Evolutionary conservation across 306 rosid species (phyloP).

Genomic region (Lathyrus aphaca): DNA sequence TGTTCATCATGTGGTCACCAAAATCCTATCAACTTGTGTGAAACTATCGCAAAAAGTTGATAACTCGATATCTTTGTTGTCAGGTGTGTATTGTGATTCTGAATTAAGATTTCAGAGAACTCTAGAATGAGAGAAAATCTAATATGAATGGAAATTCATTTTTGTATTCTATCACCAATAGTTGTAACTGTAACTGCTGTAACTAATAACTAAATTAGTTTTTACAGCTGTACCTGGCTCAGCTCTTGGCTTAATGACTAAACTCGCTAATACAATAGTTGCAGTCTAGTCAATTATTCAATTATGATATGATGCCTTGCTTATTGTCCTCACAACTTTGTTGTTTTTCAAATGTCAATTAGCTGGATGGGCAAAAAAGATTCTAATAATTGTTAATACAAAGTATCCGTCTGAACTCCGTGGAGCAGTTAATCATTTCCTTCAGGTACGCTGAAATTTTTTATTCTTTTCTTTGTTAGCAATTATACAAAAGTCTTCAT

Average conservation of each 20-base stretch:
- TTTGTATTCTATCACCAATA: background rate
- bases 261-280: background rate
- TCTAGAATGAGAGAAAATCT: background rate
- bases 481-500: slow-evolving; percentile 14
- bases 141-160: background rate
- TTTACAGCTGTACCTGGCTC: background rate
- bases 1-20: slow-evolving; percentile 63
- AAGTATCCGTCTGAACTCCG: slow-evolving; percentile 79
- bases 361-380: slow-evolving; percentile 79
- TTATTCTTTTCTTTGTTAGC: slow-evolving; percentile 24
- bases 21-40: slow-evolving; percentile 65
- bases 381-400: slow-evolving; percentile 58
- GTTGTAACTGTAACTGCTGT: slow-evolving; percentile 6
- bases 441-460: slow-evolving; percentile 54
- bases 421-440: slow-evolving; percentile 71
- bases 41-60: slow-evolving; percentile 52
- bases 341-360: slow-evolving; percentile 38
- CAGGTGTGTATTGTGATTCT: slow-evolving; percentile 57
- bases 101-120: slow-evolving; percentile 3
- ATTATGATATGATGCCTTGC: slow-evolving; percentile 27
- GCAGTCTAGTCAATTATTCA: background rate
- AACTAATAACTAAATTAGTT: background rate
- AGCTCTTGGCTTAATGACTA: background rate
- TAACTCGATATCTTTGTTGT: slow-evolving; percentile 47
- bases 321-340: slow-evolving; percentile 38